phyloP scores from a whole-genome alignment of 495 filamentous ascomycete species.

The Talaromyces stipitatus region DNA sequence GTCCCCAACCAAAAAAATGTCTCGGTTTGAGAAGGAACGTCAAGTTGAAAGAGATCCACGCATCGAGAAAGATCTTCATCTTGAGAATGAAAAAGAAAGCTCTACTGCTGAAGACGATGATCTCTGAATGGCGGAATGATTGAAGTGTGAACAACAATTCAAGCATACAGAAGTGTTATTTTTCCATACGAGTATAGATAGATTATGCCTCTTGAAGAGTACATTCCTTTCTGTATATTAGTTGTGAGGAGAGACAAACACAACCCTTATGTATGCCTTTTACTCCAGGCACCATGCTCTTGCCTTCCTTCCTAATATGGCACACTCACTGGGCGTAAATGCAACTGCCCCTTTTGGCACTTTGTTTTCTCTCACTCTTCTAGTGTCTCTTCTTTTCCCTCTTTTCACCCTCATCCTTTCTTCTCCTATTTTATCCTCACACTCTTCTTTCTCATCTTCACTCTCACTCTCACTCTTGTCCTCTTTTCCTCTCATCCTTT shows the following conservation, averaged over 20 bases:
- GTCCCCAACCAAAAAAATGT: conserved; percentile 11
- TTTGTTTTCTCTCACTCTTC: neutral
- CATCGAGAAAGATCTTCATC: neutral
- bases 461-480: neutral
- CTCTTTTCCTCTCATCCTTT: neutral
- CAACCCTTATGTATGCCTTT: neutral
- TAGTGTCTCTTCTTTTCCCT: neutral
- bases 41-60: neutral
- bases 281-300: neutral
- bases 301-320: neutral
- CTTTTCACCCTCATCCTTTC: neutral
- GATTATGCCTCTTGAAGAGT: neutral
- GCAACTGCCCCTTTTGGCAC: neutral
- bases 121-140: neutral
- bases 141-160: neutral
- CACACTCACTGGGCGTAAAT: neutral
- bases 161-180: neutral
- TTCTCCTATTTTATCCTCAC: neutral
- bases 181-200: neutral
- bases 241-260: neutral
- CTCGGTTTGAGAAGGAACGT: neutral
- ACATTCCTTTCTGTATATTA: neutral
- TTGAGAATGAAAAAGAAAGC: neutral
- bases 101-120: neutral
- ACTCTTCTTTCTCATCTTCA: neutral